Evolutionary conservation across 2,329 filamentous ascomycete genomes (phyloP), one percentile per base, ranked within the genome.

Genomic region (Aspergillus phoenicis): DNA sequence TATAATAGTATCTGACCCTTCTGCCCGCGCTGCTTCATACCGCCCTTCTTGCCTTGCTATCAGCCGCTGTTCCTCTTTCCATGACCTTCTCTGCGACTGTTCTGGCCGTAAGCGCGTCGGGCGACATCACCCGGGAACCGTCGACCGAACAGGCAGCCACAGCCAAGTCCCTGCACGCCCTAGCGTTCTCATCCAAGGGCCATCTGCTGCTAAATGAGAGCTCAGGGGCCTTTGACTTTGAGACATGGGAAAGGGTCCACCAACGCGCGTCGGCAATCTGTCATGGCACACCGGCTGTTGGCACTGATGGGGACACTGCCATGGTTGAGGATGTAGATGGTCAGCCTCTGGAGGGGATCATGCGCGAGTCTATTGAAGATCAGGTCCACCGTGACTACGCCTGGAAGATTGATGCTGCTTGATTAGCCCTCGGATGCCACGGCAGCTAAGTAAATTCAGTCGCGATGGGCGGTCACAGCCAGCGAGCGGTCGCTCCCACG

Each of bases 21-120:
- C 86, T 99, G 58, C 91, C 95, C 24, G 86, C 91, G 36, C 83
- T 97, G 64, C 80, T 97, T 30, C 92, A 97, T 75, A 89, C 93
- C 1, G 85, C 91, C 5, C 81, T 93, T 39, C 80, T 95, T 41
- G 88, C 91, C 22, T 84, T 98, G 15, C 81, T 98, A 38, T 92
- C 93, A 47, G 92, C 91, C 26, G 89, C 90, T 1, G 84, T 97
- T 36, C 93, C 94, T 11, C 83, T 98, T 71, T 88, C 87, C 48
- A 87, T 88, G 63, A 90, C 90, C 11, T 85, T 89, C 47, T 87
- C 87, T 17, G 84, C 91, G 2, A 84, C 85, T 1, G 78, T 90
- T 20, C 77, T 92, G 62, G 87, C 88, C 22, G 81, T 92, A 33
- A 74, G 81, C 20, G 51, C 68, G 38, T 70, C 74, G 33, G 70